Base-by-base conservation (phyloP, 2,329 filamentous ascomycete genomes). In the Colletotrichum navitas region DNA sequence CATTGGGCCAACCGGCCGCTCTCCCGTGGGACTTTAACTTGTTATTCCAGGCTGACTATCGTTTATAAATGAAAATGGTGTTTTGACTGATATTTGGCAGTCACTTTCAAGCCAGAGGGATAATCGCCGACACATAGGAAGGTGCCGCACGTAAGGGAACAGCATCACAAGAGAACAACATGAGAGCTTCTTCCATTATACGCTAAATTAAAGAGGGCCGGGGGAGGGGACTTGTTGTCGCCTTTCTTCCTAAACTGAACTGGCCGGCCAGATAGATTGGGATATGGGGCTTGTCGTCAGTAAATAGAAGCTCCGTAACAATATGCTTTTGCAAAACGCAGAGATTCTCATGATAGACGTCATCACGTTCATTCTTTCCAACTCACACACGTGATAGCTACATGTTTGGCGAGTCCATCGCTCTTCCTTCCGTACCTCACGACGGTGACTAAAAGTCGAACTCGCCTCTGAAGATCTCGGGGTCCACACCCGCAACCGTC, bases 401-500 rank as follows among this genome's bases (percentile, higher is more conserved):
- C 47, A 41, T 29, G 12, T 29, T 63, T 26, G 24, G 8, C n/a
- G 47, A 12, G 8, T 16, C 47, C 32, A 21, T 18, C 34, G 32
- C 45, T 12, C 7, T 39, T n/a, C 24, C 7, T 63, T 58, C 64
- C 67, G 51, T 24, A n/a, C 12, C 47, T 1, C 45, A 43, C 41
- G 45, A 41, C 18, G n/a, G 14, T 29, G 39, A 12, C 77, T 81
- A 89, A 77, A 97, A 97, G 72, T 97, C 95, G 86, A 98, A 96
- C 78, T 98, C 94, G 69, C 90, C 90, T 77, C 94, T 90, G 86
- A 99, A 97, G 49, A 91, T 85, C 78, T 96, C 94, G 34, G 97
- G 91, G 83, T 98, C 94, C 85, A 99, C 95, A 34, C 95, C 95
- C 1, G 91, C 90, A 16, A 95, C 91, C 7, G 98, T 96, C 84